Evolutionary conservation across 176 grass and related monocot genomes (phyloP).

Genomic region (Aegilops umbellulata): DNA sequence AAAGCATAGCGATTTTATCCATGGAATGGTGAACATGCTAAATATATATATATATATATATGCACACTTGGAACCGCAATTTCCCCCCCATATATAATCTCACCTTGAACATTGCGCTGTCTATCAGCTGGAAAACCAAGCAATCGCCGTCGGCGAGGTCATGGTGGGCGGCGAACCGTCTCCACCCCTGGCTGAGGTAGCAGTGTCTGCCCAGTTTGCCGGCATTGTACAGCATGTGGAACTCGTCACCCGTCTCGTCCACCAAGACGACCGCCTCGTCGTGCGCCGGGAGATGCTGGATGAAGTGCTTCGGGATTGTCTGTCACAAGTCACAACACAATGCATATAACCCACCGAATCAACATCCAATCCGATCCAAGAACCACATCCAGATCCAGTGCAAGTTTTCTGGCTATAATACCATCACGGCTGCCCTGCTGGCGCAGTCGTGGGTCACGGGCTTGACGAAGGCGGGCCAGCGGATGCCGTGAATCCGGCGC

Average conservation of each 20-base stretch:
- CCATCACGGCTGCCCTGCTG: too few species aligned
- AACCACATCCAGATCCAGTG: too few species aligned
- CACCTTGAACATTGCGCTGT: constrained; percentile 54
- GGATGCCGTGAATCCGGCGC: too few species aligned
- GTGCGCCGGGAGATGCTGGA: constrained; percentile 45
- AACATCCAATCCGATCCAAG: too few species aligned
- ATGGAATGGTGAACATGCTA: neutral
- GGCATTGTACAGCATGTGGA: constrained; percentile 44
- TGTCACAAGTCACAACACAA: constrained; percentile 3
- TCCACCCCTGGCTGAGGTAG: constrained; percentile 54
- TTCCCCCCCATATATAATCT: neutral
- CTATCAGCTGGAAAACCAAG: constrained; percentile 57
- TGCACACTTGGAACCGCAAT: too few species aligned
- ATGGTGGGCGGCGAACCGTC: constrained; percentile 54
- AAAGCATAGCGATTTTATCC: too few species aligned
- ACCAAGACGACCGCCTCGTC: constrained; percentile 43
- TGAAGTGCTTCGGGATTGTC: constrained; percentile 47
- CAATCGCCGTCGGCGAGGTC: constrained; percentile 63
- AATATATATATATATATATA: neutral
- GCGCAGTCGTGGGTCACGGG: too few species aligned
- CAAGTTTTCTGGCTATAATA: too few species aligned
- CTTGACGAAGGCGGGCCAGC: too few species aligned
- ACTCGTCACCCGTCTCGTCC: constrained; percentile 48
- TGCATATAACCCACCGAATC: neutral
- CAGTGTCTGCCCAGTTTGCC: neutral